Evolutionary conservation across 169 alveolate genomes (phyloP), one percentile per base, ranked within the genome.

Genomic region (Amoebophrya sp.): DNA sequence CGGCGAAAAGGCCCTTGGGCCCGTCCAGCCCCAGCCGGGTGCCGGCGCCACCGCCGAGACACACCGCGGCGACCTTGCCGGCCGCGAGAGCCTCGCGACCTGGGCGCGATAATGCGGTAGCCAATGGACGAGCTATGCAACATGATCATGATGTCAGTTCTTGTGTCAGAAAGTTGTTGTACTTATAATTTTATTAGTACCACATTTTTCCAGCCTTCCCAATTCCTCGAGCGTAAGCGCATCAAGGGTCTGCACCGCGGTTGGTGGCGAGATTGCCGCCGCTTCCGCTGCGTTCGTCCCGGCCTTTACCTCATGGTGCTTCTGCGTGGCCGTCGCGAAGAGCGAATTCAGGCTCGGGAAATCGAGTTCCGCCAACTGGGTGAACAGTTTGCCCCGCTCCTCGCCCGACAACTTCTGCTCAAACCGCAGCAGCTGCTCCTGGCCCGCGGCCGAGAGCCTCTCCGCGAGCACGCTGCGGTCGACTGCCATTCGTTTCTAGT

Each of bases 31-130:
- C 97, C 0, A 96, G 94, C 90, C 98, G 92, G 41, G 98, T 93
- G 26, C 97, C 98, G 70, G 92, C 93, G 45, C 98, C 98, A 10
- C 98, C 98, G 29, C 97, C 96, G 89, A 96, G 92, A 31, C 92
- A 93, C 40, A 96, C 91, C 0, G 94, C 88, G 0, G 96, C 97
- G 10, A 95, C 95, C 91, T 95, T 93, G 48, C 97, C 98, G 92
- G 94, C 88, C 10, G 92, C 90, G 26, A 96, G 91, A 29, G 45
- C 87, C 4, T 4, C 4, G 40, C 38, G 40, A 67, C 87, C 87
- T 29, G n/a, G n/a, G n/a, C n/a, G n/a, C n/a, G n/a, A n/a, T n/a
- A n/a, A n/a, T n/a, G n/a, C n/a, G n/a, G n/a, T n/a, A n/a, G n/a
- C n/a, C n/a, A n/a, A n/a, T n/a, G n/a, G n/a, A n/a, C n/a, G n/a